These are phyloP conservation scores for Penicillium hordei DNA, from an alignment of 2,329 filamentous ascomycete species.

Conservation along the genomic window DNA sequence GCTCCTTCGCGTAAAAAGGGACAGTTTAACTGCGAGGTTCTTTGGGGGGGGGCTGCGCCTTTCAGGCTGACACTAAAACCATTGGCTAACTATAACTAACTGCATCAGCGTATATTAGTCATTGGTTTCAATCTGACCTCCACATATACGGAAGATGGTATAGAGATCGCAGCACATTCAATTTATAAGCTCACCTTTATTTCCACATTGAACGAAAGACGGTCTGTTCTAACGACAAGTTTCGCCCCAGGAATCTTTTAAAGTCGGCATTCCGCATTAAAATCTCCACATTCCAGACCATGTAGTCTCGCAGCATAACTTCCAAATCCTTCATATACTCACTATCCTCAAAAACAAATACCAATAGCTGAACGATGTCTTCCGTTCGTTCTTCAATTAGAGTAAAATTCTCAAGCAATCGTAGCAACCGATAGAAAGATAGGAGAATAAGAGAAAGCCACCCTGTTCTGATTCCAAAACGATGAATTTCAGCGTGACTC, in stretches of 20 bases:
- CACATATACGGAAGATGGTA: not conserved
- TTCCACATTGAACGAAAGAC: constrained; percentile 13
- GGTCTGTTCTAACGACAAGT: constrained; percentile 9
- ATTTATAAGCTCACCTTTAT: not conserved
- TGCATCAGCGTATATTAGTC: too few relatives aligned
- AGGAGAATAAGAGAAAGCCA: not conserved
- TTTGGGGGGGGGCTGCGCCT: too few relatives aligned
- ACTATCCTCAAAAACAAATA: constrained; percentile 17
- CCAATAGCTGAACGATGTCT: constrained; percentile 15
- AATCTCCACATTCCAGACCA: constrained; percentile 17
- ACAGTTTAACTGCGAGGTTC: too few relatives aligned
- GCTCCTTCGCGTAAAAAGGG: too few relatives aligned
- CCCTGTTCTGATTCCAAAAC: not conserved
- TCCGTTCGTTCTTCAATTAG: constrained; percentile 12
- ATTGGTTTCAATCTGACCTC: too few relatives aligned
- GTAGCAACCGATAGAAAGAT: not conserved
- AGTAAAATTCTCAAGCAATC: not conserved
- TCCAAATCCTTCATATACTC: constrained; percentile 9
- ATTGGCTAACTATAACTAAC: too few relatives aligned
- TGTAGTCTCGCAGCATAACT: constrained; percentile 14
- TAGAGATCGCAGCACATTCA: not conserved
- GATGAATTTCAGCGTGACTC: not conserved
- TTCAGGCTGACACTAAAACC: too few relatives aligned
- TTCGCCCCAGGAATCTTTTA: constrained; percentile 11
- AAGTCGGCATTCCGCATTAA: constrained; percentile 17